These are phyloP conservation scores for Ailanthus altissimus DNA, from an alignment of 345 rosid species.

Conservation along the genomic window DNA sequence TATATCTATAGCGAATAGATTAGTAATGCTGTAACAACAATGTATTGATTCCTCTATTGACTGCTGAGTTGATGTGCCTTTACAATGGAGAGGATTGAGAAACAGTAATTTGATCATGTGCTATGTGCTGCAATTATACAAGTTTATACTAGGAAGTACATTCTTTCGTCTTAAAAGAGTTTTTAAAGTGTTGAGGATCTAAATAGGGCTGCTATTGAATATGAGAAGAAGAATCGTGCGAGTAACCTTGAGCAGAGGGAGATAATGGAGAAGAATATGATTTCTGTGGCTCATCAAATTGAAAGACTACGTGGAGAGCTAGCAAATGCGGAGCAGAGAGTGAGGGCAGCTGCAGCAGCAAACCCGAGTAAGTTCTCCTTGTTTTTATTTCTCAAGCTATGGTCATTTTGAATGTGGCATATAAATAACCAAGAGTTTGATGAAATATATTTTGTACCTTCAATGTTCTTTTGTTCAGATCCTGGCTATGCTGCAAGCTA, in stretches of 20 bases:
- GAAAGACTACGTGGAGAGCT: constrained; percentile 51
- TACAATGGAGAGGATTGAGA: not conserved
- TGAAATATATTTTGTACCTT: constrained; percentile 13
- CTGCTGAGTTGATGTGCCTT: not conserved
- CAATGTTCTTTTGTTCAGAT: constrained; percentile 28
- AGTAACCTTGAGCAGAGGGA: constrained; percentile 64
- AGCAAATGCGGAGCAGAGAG: constrained; percentile 50
- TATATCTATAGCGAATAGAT: too few species aligned
- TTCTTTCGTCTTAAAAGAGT: constrained; percentile 13
- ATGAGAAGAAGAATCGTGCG: constrained; percentile 68
- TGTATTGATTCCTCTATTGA: not conserved
- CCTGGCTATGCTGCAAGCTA: constrained; percentile 45
- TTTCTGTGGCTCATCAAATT: constrained; percentile 47
- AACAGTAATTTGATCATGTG: not conserved
- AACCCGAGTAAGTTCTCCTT: constrained; percentile 45
- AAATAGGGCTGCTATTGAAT: constrained; percentile 69
- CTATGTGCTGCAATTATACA: too few species aligned
- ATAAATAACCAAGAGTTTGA: not conserved
- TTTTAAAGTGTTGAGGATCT: too few species aligned
- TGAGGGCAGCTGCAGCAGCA: constrained; percentile 37
- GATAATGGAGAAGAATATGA: constrained; percentile 61
- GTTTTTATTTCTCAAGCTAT: not conserved
- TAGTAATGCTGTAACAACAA: too few species aligned
- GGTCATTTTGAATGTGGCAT: not conserved
- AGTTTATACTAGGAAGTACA: not conserved